Evolutionary conservation across 2,329 filamentous ascomycete species (phyloP).

Genomic region (Ophiognomonia clavigignenti-juglandacearum): DNA sequence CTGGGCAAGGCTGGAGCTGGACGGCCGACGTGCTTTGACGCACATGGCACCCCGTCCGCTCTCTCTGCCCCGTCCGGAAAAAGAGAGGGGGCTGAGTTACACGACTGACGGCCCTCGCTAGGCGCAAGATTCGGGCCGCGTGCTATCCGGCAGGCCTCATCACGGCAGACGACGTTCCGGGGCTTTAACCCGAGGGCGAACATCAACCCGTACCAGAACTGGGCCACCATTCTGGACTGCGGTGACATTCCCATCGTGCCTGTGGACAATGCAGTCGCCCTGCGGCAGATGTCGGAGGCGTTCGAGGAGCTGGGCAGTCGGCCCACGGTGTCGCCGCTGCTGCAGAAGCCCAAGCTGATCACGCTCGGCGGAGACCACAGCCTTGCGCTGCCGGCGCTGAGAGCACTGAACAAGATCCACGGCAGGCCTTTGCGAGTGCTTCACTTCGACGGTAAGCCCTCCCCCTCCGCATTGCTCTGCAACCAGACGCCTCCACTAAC

Average conservation of each 20-base stretch:
- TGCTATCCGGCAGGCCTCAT: slow-evolving; percentile 78
- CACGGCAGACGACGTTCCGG: slow-evolving; percentile 73
- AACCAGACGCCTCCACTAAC: not conserved
- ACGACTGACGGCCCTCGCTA: slow-evolving; percentile 17
- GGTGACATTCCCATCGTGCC: slow-evolving; percentile 86
- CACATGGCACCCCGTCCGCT: no score
- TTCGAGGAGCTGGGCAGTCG: slow-evolving; percentile 61
- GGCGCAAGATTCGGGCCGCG: slow-evolving; percentile 80
- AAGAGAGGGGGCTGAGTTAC: not conserved
- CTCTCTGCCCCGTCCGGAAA: not conserved
- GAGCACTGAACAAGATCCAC: slow-evolving; percentile 59
- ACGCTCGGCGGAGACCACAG: slow-evolving; percentile 72
- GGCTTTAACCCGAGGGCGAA: slow-evolving; percentile 78
- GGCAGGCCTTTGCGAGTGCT: slow-evolving; percentile 62
- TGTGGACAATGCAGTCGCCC: slow-evolving; percentile 77
- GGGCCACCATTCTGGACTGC: slow-evolving; percentile 79
- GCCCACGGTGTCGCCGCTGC: slow-evolving; percentile 27
- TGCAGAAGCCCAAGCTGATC: slow-evolving; percentile 51
- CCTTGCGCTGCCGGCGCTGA: slow-evolving; percentile 63
- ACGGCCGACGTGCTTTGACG: no score
- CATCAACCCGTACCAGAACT: slow-evolving; percentile 78
- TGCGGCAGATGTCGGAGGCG: slow-evolving; percentile 78
- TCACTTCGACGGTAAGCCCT: slow-evolving; percentile 58
- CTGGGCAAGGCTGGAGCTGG: not conserved
- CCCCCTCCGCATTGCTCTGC: slow-evolving; percentile 19